phyloP scores from a whole-genome alignment of 257 asterid species.

The Solanum tarijense region DNA sequence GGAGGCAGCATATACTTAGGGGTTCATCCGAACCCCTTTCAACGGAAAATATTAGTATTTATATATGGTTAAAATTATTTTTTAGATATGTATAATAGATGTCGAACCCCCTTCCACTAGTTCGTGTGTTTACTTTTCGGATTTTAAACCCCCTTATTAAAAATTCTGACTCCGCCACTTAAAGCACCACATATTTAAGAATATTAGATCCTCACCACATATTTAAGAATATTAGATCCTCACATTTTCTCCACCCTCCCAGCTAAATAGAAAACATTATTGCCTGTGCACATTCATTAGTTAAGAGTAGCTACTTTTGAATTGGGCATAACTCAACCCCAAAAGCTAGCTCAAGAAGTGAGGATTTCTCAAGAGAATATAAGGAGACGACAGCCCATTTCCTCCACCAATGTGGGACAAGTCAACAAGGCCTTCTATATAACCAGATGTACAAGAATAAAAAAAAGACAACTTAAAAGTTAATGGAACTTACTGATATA shows the following conservation, averaged over 20 bases:
- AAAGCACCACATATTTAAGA: too few species aligned
- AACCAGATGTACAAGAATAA: not conserved
- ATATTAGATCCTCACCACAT: not conserved
- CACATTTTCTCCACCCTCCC: not conserved
- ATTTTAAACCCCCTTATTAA: too few species aligned
- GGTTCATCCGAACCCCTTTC: too few species aligned
- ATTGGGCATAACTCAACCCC: not conserved
- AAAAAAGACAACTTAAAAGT: not conserved
- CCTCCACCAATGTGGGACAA: not conserved
- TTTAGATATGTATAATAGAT: too few species aligned
- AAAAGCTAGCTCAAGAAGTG: not conserved
- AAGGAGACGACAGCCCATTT: not conserved
- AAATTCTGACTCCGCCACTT: too few species aligned
- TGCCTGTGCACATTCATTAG: not conserved
- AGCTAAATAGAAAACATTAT: not conserved
- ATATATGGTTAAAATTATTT: too few species aligned
- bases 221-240: not conserved
- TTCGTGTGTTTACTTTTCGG: too few species aligned
- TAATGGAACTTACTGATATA: slow-evolving; percentile 61
- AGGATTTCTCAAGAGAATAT: not conserved
- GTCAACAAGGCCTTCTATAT: not conserved
- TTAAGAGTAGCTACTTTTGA: not conserved
- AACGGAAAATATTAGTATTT: too few species aligned
- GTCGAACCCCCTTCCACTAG: too few species aligned
- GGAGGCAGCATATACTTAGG: too few species aligned